These are phyloP conservation scores for Diaporthe vexans DNA, from an alignment of 2,329 filamentous ascomycete species.

Conservation along the genomic window DNA sequence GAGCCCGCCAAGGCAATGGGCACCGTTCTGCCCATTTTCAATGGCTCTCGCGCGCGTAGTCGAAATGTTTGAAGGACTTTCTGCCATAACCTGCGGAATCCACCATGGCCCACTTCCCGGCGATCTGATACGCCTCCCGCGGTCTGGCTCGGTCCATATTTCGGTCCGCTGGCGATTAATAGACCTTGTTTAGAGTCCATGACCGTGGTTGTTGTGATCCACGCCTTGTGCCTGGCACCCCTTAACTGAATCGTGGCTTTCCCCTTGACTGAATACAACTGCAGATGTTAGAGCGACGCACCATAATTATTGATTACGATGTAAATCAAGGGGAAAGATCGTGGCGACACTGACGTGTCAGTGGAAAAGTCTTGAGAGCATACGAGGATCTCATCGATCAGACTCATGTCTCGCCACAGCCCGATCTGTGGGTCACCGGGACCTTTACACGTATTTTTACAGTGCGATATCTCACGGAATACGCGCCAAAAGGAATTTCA, in stretches of 20 bases:
- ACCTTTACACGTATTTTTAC: background rate
- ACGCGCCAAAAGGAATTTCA: background rate
- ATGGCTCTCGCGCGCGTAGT: background rate
- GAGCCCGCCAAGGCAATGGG: background rate
- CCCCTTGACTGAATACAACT: background rate
- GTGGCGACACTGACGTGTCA: background rate
- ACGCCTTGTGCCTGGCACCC: constrained; percentile 1
- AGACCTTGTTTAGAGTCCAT: background rate
- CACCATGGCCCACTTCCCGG: background rate
- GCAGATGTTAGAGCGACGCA: background rate
- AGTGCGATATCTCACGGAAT: background rate
- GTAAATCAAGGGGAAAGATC: background rate
- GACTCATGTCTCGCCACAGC: background rate
- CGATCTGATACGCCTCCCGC: constrained; percentile 25
- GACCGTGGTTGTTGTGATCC: background rate
- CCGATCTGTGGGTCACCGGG: background rate
- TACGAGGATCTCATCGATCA: background rate
- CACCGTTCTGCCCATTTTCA: background rate
- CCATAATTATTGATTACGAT: background rate
- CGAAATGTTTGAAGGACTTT: background rate
- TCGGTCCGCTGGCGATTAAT: constrained; percentile 24
- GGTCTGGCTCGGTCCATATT: constrained; percentile 26
- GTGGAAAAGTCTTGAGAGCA: background rate
- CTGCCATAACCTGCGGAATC: background rate
- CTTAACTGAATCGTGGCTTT: constrained; percentile 16